Percentiles rank a stretch among this genome's conserved stretches.
These are phyloP conservation scores for Hypoxylon sp. DNA, from an alignment of 2,329 filamentous ascomycete species.

Conservation along the genomic window DNA sequence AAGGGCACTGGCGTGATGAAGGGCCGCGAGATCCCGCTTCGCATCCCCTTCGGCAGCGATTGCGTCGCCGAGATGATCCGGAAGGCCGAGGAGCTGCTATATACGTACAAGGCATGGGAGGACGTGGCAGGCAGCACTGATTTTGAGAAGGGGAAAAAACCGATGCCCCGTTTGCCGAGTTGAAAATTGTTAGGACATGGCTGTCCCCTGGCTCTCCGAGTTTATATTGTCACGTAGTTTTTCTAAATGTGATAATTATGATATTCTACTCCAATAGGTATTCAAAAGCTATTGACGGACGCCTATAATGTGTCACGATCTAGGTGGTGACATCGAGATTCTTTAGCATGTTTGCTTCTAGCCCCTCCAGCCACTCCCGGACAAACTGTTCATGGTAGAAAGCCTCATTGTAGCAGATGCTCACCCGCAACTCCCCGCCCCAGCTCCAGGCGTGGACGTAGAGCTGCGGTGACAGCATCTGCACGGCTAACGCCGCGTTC, in stretches of 20 bases:
- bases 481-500: conserved; percentile 15
- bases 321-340: conserved; percentile 17
- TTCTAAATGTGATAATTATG: too few relatives aligned
- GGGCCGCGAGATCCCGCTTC: conserved; percentile 23
- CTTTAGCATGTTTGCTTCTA: conserved; percentile 15
- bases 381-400: conserved; percentile 33
- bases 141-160: conserved; percentile 5
- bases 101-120: conserved; percentile 33
- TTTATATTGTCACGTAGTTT: too few relatives aligned
- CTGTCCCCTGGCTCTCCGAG: too few relatives aligned
- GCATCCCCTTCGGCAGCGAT: conserved; percentile 30
- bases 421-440: conserved; percentile 22
- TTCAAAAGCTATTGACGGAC: too few relatives aligned
- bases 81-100: conserved; percentile 17
- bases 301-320: too few relatives aligned
- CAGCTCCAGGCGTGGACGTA: conserved; percentile 37
- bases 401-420: conserved; percentile 35
- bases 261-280: too few relatives aligned
- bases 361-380: conserved; percentile 8
- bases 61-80: conserved; percentile 24
- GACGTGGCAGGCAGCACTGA: conserved; percentile 28
- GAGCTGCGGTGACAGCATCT: conserved; percentile 37
- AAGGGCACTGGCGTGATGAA: conserved; percentile 22
- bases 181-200: too few relatives aligned
- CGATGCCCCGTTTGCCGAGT: not conserved